Evolutionary conservation across 2,329 filamentous ascomycete species (phyloP).

Genomic region (Aureobasidium subglaciale): DNA sequence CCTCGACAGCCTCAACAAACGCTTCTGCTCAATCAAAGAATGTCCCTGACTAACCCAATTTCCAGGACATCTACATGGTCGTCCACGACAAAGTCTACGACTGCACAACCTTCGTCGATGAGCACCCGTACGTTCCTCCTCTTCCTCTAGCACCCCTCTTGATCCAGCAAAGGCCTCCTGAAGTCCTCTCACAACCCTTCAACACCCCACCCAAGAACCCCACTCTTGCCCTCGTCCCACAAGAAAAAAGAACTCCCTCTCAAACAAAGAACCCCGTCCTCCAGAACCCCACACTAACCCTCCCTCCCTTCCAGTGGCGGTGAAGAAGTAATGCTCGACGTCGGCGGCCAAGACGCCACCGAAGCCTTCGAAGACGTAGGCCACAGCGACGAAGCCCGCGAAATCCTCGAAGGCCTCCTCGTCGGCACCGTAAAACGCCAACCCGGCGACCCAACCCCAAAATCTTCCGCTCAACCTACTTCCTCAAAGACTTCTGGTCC

Average conservation of each 20-base stretch:
- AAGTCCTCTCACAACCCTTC: neutral
- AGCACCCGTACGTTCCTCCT: conserved; percentile 71
- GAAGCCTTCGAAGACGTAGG: conserved; percentile 99
- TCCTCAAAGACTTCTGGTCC: conserved; percentile 45
- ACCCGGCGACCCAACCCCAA: conserved; percentile 73
- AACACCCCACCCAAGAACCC: conserved; percentile 3
- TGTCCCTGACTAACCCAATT: neutral
- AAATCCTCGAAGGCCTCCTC: conserved; percentile 73
- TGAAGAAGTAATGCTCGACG: conserved; percentile 95
- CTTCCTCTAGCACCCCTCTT: conserved; percentile 1
- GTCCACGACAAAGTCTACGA: conserved; percentile 98
- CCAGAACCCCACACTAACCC: neutral
- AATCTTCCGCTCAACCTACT: conserved; percentile 46
- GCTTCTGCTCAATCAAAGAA: neutral
- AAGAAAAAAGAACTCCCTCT: neutral
- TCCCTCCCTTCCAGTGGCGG: conserved; percentile 60
- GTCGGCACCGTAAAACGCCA: conserved; percentile 73
- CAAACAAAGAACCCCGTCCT: neutral
- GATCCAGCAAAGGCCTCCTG: neutral
- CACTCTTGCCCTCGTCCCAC: conserved; percentile 13
- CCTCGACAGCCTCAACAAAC: neutral
- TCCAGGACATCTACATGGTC: conserved; percentile 70
- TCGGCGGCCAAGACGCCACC: conserved; percentile 90
- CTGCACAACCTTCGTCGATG: conserved; percentile 79
- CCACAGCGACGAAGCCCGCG: conserved; percentile 95